These are phyloP conservation scores for Dictyostelium capitatum DNA, from an alignment of 78 protist genomes.

Conservation along the genomic window DNA sequence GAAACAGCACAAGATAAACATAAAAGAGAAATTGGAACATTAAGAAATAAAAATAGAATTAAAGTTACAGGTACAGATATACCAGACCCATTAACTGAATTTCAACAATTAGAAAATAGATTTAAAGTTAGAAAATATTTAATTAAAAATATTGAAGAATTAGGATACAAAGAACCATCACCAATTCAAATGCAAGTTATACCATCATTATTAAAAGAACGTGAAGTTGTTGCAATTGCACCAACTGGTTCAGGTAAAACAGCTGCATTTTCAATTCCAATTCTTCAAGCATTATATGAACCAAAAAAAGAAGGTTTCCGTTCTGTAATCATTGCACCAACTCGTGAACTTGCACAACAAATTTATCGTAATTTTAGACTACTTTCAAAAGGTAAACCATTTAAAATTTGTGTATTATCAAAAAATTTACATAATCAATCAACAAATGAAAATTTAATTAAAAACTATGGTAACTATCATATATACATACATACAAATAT, in stretches of 20 bases:
- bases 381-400: slow-evolving; percentile 30
- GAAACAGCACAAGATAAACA: slow-evolving; percentile 22
- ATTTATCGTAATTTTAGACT: slow-evolving; percentile 70
- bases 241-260: slow-evolving; percentile 98
- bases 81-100: slow-evolving; percentile 56
- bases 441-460: not conserved
- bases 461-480: slow-evolving; percentile 48
- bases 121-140: slow-evolving; percentile 44
- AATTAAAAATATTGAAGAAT: slow-evolving; percentile 5
- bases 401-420: slow-evolving; percentile 68
- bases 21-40: slow-evolving; percentile 11
- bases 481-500: too few relatives aligned
- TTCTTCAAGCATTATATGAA: slow-evolving; percentile 59
- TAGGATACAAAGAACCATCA: slow-evolving; percentile 69
- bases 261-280: slow-evolving; percentile 90
- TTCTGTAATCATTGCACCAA: slow-evolving; percentile 92
- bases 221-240: slow-evolving; percentile 93
- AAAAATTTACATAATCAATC: slow-evolving; percentile 30
- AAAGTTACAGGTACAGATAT: slow-evolving; percentile 67
- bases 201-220: slow-evolving; percentile 69
- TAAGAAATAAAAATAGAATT: slow-evolving; percentile 36
- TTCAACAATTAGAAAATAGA: slow-evolving; percentile 29
- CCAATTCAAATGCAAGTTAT: slow-evolving; percentile 87
- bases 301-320: slow-evolving; percentile 78
- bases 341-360: slow-evolving; percentile 94